These are phyloP conservation scores for Aspergillus funiculosus DNA, from an alignment of 495 filamentous ascomycete genomes.

Conservation along the genomic window DNA sequence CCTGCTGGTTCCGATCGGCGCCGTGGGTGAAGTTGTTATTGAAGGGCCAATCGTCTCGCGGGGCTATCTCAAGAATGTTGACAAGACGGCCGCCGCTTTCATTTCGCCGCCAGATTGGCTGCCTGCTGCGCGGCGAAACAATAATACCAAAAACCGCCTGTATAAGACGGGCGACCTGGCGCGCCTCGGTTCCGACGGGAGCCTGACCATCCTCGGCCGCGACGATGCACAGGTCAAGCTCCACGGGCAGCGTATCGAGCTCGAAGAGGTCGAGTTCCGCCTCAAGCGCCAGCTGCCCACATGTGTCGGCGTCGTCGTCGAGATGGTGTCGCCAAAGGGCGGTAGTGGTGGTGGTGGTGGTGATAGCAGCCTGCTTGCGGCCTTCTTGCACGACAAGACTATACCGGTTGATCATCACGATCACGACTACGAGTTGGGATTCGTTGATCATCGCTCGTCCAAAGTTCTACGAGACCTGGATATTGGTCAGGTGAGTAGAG, in stretches of 20 bases:
- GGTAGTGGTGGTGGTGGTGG: no score
- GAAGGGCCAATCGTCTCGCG: conserved; percentile 3
- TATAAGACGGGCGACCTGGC: conserved; percentile 12
- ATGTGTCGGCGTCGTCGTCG: no score
- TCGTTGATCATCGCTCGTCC: no score
- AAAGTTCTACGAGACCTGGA: no score
- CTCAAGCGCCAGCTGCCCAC: no score
- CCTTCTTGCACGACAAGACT: no score
- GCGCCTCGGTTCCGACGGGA: background rate
- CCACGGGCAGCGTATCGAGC: conserved; percentile 11
- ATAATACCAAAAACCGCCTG: background rate
- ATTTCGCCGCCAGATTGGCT: background rate
- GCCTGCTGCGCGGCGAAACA: no score
- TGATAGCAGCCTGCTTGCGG: no score
- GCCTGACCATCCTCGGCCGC: conserved; percentile 3
- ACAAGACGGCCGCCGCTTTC: conserved; percentile 1
- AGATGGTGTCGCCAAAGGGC: no score
- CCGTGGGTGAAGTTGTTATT: conserved; percentile 7
- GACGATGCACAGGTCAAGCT: conserved; percentile 12
- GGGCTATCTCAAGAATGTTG: conserved; percentile 4
- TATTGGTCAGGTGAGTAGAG: no score
- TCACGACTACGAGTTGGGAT: no score
- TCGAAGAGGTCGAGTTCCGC: conserved; percentile 11
- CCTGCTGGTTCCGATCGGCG: background rate
- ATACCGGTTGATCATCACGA: no score